Conservation (phyloP, 2,329 filamentous ascomycete species). For the Daldinia sp. region DNA sequence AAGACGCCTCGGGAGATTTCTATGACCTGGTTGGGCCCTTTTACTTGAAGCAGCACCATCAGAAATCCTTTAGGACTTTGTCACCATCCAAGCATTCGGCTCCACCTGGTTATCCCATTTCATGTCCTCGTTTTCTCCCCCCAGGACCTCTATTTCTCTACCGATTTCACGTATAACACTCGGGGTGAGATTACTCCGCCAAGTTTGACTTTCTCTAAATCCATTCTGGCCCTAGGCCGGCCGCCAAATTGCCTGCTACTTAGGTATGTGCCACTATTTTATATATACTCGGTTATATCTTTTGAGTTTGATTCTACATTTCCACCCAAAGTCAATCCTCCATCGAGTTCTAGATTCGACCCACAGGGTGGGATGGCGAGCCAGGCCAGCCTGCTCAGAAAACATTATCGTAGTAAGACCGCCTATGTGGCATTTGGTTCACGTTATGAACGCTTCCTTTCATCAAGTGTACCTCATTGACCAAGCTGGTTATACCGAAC, state of each 20-base stretch:
- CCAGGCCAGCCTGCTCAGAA: neutral
- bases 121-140: neutral
- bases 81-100: neutral
- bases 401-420: neutral
- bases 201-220: neutral
- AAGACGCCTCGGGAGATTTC: slow-evolving; percentile 19
- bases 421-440: neutral
- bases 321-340: neutral
- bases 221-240: neutral
- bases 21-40: slow-evolving; percentile 15
- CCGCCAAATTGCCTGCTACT: neutral
- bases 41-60: neutral
- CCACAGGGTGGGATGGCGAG: neutral
- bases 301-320: neutral
- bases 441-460: neutral
- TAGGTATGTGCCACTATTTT: slow-evolving; percentile 23
- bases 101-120: neutral
- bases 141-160: neutral
- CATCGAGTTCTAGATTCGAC: neutral
- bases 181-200: neutral
- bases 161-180: neutral
- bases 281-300: neutral
- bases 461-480: neutral
- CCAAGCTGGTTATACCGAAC: neutral
- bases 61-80: slow-evolving; percentile 1